phyloP scores from a whole-genome alignment of 352 stramenopile genomes.

The Globisporangium canariense region DNA sequence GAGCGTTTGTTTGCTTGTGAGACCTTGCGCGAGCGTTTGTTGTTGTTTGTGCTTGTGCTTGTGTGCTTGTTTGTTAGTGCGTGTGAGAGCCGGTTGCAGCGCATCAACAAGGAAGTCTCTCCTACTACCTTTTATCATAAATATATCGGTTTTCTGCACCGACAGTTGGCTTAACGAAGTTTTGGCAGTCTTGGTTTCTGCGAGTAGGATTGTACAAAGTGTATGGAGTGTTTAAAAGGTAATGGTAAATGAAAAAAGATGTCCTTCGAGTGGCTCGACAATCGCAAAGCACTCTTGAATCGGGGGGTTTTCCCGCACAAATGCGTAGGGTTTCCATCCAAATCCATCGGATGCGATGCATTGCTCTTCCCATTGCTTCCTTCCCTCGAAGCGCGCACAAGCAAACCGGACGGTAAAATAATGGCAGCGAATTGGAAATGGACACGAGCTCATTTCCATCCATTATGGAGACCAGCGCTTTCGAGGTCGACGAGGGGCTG shows the following conservation, averaged over 20 bases:
- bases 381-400: neutral
- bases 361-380: neutral
- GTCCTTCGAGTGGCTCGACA: neutral
- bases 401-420: neutral
- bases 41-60: neutral
- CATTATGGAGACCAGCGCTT: too few relatives aligned
- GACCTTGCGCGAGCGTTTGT: neutral
- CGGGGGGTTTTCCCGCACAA: neutral
- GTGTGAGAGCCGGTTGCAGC: neutral
- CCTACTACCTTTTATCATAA: neutral
- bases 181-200: too few relatives aligned
- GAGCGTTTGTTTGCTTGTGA: slow-evolving; percentile 4
- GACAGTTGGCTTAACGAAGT: too few relatives aligned
- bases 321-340: neutral
- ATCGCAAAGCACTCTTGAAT: neutral
- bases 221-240: neutral
- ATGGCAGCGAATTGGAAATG: neutral
- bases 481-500: too few relatives aligned
- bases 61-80: neutral
- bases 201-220: too few relatives aligned
- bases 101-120: neutral
- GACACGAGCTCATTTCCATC: too few relatives aligned
- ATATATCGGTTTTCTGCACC: neutral
- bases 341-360: neutral
- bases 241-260: neutral